Evolutionary conservation across 805 yeast genomes (phyloP).

Genomic region (Saitoella complicata): DNA sequence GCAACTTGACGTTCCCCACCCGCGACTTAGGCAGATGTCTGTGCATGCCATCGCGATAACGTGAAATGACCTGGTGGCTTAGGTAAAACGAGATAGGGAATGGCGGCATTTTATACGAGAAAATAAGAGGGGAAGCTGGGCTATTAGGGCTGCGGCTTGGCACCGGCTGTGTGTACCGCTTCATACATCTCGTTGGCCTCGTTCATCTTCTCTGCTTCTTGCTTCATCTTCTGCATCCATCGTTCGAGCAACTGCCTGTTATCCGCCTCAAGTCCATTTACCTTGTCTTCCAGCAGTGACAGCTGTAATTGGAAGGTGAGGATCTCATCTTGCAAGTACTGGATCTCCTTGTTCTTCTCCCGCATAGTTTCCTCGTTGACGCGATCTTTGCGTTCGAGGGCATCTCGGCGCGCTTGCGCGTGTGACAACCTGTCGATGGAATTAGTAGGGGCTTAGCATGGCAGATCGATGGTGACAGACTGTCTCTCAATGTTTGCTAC

Average conservation of each 20-base stretch:
- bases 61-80: no score
- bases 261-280: conserved; percentile 28
- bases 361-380: conserved; percentile 15
- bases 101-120: no score
- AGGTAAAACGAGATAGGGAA: no score
- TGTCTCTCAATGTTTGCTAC: conserved; percentile 4
- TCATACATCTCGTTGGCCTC: conserved; percentile 25
- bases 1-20: no score
- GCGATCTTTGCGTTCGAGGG: conserved; percentile 19
- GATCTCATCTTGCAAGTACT: conserved; percentile 49
- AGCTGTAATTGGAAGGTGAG: conserved; percentile 44
- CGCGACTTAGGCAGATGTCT: no score
- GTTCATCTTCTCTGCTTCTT: conserved; percentile 47
- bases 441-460: neutral
- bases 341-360: conserved; percentile 40
- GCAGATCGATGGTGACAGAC: neutral
- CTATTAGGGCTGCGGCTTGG: neutral
- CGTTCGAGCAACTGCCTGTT: conserved; percentile 36
- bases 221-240: conserved; percentile 41
- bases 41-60: no score
- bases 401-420: conserved; percentile 16
- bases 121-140: neutral
- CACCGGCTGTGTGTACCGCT: neutral
- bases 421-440: conserved; percentile 1
- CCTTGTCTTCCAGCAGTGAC: conserved; percentile 27